These are phyloP conservation scores for Neurospora sp. DNA, from an alignment of 495 filamentous ascomycete genomes.

Conservation along the genomic window DNA sequence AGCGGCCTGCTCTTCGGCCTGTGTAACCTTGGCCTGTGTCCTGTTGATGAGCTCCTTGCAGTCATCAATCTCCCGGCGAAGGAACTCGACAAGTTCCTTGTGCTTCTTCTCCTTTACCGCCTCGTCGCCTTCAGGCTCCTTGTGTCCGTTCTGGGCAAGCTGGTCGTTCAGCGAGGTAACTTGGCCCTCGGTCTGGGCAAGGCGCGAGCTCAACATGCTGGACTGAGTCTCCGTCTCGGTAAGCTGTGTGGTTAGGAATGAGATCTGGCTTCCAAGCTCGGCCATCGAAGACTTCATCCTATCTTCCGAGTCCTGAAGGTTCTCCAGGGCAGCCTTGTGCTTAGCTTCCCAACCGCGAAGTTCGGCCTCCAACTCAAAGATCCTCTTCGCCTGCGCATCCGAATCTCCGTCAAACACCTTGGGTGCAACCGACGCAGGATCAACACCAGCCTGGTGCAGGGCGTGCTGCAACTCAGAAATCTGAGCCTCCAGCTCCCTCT, in stretches of 20 bases:
- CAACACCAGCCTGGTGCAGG: conserved; percentile 31
- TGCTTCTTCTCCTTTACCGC: conserved; percentile 41
- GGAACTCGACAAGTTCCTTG: conserved; percentile 49
- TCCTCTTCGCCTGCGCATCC: conserved; percentile 47
- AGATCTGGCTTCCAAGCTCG: conserved; percentile 53
- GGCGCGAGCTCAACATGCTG: conserved; percentile 15
- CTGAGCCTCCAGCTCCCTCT: conserved; percentile 61
- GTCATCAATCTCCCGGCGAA: conserved; percentile 68
- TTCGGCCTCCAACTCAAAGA: conserved; percentile 65
- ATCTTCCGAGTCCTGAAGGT: conserved; percentile 63
- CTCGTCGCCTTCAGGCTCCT: conserved; percentile 22
- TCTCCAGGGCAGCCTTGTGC: conserved; percentile 59
- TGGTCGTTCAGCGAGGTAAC: neutral
- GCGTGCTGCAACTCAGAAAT: conserved; percentile 55
- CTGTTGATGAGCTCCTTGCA: conserved; percentile 61
- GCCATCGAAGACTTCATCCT: conserved; percentile 60
- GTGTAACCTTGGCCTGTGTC: conserved; percentile 52
- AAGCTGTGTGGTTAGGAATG: conserved; percentile 28
- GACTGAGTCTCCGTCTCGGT: conserved; percentile 16
- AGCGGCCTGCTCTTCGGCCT: conserved; percentile 55
- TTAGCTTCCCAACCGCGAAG: conserved; percentile 63
- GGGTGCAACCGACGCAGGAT: conserved; percentile 2
- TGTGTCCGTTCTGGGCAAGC: conserved; percentile 8
- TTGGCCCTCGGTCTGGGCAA: neutral
- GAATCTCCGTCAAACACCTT: conserved; percentile 20